Evolutionary conservation across 179 eudicot genomes (phyloP).

Genomic region (Beta lomatogona): DNA sequence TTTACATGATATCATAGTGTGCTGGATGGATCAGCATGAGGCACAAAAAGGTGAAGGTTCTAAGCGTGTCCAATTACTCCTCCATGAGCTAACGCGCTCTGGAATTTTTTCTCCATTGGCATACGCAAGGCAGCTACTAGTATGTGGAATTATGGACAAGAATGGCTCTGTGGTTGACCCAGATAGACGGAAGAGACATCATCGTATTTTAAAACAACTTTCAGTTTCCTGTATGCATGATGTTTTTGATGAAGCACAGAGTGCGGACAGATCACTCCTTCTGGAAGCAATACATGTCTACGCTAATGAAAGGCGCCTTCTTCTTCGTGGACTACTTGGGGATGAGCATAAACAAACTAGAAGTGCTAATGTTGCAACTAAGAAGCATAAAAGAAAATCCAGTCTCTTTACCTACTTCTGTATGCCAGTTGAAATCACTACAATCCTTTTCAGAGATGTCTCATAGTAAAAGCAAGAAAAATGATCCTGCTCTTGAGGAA

Average conservation of each 20-base stretch:
- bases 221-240: slow-evolving; percentile 65
- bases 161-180: slow-evolving; percentile 46
- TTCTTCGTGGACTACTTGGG: slow-evolving; percentile 58
- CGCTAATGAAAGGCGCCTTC: slow-evolving; percentile 81
- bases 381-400: slow-evolving; percentile 39
- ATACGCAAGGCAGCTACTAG: slow-evolving; percentile 84
- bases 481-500: slow-evolving; percentile 47
- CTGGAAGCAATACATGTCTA: slow-evolving; percentile 67
- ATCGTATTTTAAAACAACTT: slow-evolving; percentile 77
- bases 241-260: slow-evolving; percentile 63
- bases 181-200: slow-evolving; percentile 63
- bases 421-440: slow-evolving; percentile 39
- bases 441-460: slow-evolving; percentile 31
- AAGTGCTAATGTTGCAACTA: slow-evolving; percentile 28
- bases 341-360: slow-evolving; percentile 35
- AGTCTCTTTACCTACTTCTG: slow-evolving; percentile 34
- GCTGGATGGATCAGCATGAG: slow-evolving; percentile 98
- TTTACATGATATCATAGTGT: slow-evolving; percentile 81
- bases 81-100: slow-evolving; percentile 66
- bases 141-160: slow-evolving; percentile 80
- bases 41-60: slow-evolving; percentile 70
- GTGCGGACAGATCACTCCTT: slow-evolving; percentile 43
- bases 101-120: slow-evolving; percentile 84
- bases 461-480: slow-evolving; percentile 36
- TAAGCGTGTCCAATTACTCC: slow-evolving; percentile 70